A percentile compares a stretch with the other conserved stretches of the same genome.
Conservation (phyloP, 768 basidiomycete genomes). For the Rhodosporidiobolus odoratus region DNA sequence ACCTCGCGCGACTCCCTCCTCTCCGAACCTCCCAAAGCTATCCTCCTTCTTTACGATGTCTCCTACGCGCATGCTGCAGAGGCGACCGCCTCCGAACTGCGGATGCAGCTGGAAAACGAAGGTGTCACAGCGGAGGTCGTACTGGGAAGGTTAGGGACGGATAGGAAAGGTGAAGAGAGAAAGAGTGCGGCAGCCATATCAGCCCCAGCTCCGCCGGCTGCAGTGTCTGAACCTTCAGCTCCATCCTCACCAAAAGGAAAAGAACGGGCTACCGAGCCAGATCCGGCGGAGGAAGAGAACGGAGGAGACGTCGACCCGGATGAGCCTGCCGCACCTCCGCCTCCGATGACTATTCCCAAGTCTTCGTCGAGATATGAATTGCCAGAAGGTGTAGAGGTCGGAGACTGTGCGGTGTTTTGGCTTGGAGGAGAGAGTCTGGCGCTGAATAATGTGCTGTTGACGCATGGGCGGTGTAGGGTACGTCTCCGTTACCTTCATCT, state of each 20-base stretch:
- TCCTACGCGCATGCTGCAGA: conserved; percentile 66
- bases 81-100: conserved; percentile 43
- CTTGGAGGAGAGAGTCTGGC: conserved; percentile 75
- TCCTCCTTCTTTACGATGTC: conserved; percentile 70
- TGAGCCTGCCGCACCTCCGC: conserved; percentile 15
- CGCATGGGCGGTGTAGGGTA: conserved; percentile 63
- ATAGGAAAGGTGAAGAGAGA: not conserved
- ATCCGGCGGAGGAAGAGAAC: not conserved
- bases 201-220: conserved; percentile 7
- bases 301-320: not conserved
- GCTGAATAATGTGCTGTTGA: conserved; percentile 80
- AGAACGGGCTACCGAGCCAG: not conserved
- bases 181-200: not conserved
- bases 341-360: conserved; percentile 27
- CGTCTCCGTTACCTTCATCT: not conserved
- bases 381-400: conserved; percentile 13
- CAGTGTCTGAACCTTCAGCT: not conserved
- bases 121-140: not conserved
- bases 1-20: conserved; percentile 14
- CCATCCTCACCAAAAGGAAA: not conserved
- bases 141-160: not conserved
- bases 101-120: not conserved
- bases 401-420: conserved; percentile 52
- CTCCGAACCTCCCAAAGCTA: conserved; percentile 41
- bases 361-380: conserved; percentile 19